These are phyloP conservation scores for Ascoidea tarda DNA, from an alignment of 805 yeast genomes.

Conservation along the genomic window DNA sequence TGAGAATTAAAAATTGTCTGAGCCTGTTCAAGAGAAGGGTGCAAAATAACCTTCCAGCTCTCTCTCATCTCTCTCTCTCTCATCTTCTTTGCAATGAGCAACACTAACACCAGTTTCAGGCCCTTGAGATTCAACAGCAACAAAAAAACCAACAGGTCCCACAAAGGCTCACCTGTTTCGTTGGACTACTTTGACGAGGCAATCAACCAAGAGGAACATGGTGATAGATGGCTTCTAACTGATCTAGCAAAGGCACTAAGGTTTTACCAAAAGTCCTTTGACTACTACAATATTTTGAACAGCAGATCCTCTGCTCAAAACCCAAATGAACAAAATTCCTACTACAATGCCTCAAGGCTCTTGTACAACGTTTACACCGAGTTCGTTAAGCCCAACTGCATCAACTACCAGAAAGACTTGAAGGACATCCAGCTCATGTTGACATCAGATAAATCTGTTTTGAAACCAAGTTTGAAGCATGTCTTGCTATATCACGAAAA, in stretches of 20 bases:
- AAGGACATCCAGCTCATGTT: constrained; percentile 16
- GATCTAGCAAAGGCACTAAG: constrained; percentile 52
- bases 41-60: no score
- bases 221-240: constrained; percentile 58
- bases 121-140: no score
- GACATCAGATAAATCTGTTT: constrained; percentile 3
- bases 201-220: constrained; percentile 53
- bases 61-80: no score
- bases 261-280: constrained; percentile 46
- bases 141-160: no score
- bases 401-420: constrained; percentile 19
- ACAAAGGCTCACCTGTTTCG: constrained; percentile 23
- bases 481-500: neutral
- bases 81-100: no score
- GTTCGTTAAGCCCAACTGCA: constrained; percentile 32
- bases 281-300: constrained; percentile 19
- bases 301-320: constrained; percentile 7
- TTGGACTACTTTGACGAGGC: constrained; percentile 45
- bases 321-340: constrained; percentile 25
- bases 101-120: no score
- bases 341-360: constrained; percentile 46
- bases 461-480: neutral
- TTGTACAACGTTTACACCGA: constrained; percentile 43
- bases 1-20: no score
- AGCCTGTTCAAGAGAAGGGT: no score